Evolutionary conservation across 1,284 basidiomycete genomes (phyloP).

Genomic region (Moesziomyces globuligerus): DNA sequence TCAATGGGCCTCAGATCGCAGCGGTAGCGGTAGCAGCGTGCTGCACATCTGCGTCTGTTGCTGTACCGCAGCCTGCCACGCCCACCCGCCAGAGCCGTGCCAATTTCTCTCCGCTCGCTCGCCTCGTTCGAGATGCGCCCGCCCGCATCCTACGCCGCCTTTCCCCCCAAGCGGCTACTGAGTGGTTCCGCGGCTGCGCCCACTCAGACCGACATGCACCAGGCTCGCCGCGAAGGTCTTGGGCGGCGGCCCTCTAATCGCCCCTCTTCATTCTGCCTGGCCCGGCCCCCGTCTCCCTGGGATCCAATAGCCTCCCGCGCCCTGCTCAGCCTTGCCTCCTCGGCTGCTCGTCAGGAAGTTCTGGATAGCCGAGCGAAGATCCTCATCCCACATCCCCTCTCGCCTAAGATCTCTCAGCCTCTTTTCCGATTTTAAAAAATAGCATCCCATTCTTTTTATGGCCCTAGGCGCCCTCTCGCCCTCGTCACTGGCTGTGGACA

Average conservation of each 20-base stretch:
- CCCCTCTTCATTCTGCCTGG: neutral
- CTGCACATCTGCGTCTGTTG: neutral
- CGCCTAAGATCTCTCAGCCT: neutral
- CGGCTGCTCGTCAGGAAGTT: neutral
- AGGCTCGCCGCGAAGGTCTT: neutral
- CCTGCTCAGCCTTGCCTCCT: neutral
- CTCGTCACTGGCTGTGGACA: too few species aligned
- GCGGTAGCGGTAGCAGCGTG: too few species aligned
- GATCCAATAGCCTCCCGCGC: neutral
- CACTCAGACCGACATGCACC: too few species aligned
- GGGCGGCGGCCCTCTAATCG: neutral
- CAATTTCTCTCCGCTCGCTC: neutral
- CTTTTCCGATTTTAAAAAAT: neutral
- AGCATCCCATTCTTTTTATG: neutral
- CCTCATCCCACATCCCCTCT: constrained; percentile 5
- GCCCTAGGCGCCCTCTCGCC: neutral
- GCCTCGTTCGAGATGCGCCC: neutral
- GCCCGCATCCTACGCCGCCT: too few species aligned
- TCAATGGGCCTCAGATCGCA: too few species aligned
- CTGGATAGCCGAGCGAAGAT: constrained; percentile 32
- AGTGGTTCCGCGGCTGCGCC: too few species aligned
- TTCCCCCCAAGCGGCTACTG: too few species aligned
- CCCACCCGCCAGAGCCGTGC: neutral
- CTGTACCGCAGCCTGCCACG: neutral
- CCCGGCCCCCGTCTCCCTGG: neutral